Base-by-base conservation (phyloP, 2,329 filamentous ascomycete genomes). In the Phoma sp. region DNA sequence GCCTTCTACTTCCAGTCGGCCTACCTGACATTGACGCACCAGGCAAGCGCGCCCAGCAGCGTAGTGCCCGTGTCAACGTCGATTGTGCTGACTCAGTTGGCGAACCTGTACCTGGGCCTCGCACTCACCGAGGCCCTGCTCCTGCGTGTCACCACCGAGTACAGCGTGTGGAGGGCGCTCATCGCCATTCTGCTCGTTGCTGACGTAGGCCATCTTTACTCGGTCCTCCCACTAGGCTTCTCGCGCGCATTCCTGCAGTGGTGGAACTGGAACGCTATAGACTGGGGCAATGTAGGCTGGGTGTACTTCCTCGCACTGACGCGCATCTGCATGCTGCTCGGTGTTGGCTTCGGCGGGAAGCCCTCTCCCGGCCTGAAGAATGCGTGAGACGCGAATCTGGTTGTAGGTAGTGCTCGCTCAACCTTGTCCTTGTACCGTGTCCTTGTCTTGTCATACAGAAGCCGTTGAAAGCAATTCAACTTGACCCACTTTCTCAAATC, bases 31-130 rank as follows among this genome's bases (percentile, higher is more conserved):
- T 78, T 91, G 46, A 90, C 88, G 2, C 78, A 89, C 68, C 77
- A 82, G 25, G 64, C 78, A 3, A 82, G 84, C 7, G 78, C 82
- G 2, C 74, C 82, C 53, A 47, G 71, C 53, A 47, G 71, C 25
- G 67, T 67, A 23, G 72, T 87, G 6, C 84, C 88, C 1, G 75
- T 82, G 32, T 82, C 81, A 36, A 89, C 88, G 1, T 82, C 84
- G 8, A 84, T 92, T 54, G 85, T 86, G 36, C 79, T 93, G 65
- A 85, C 86, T 14, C 90, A 93, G 76, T 82, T 93, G 29, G 88
- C 88, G 38, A 93, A 91, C 74, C 79, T 93, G 58, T 93, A 93
- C 76, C 74, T 93, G 35, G 83, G 90, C 53, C 90, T 93, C 73
- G 85, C 88, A 50, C 75, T 93, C 66, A 91, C 89, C 76, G 89